Evolutionary conservation across 2,329 filamentous ascomycete genomes (phyloP), one percentile per base, ranked within the genome.

Genomic region (Penicillium olsonii): DNA sequence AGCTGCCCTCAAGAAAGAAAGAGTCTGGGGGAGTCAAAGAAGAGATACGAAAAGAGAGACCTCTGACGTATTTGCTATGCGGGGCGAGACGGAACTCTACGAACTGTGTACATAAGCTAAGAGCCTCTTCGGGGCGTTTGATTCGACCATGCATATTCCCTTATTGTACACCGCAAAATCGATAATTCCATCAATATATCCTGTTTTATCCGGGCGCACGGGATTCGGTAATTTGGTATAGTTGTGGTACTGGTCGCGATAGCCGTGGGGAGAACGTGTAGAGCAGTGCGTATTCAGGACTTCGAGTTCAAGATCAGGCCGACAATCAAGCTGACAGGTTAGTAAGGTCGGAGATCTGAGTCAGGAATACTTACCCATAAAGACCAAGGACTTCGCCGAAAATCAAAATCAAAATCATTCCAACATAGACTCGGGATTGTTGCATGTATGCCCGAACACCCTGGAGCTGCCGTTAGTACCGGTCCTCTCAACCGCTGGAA

Each of bases 361-460:
- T 42, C 26, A 19, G 15, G n/a, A 38, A 26, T 29, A 61, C 87
- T 61, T 80, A 96, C 90, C 94, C 94, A 67, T 99, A 99, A 26
- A 99, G 85, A 71, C 94, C 94, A 69, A 99, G 71, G 15, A 99
- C 94, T 79, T 99, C 94, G 49, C 90, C 94, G 69, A 99, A 99
- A 83, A 99, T 99, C 56, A 97, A 82, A 62, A 97, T 97, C 64
- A 99, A 77, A 39, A 99, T 92, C 94, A 97, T 97, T 72, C 94
- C 94, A 42, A 99, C 94, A 64, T 96, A 99, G 59, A 99, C 88
- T 56, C 92, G 84, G 42, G 89, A 95, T 74, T 99, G 94, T 66
- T 90, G 84, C 91, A 99, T 96, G 77, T 95, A 97, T 49, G 91
- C 86, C 63, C 94, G 85, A 45, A 97, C 92, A 53, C 94, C 84